Evolutionary conservation across 805 yeast genomes (phyloP), one percentile per base, ranked within the genome.

Genomic region (Sugiyamaella floridensis): DNA sequence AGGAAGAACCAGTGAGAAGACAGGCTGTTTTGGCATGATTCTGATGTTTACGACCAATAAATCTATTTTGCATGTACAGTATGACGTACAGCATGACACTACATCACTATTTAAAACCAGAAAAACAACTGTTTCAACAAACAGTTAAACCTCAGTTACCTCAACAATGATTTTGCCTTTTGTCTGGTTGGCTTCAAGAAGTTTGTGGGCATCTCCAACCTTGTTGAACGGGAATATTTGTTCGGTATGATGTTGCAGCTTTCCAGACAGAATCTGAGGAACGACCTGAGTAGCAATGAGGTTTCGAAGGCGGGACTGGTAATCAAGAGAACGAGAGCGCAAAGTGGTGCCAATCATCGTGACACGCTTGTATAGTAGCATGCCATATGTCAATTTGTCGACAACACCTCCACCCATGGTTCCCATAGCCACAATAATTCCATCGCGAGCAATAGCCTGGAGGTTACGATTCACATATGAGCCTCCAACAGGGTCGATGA

Each of bases 401-500:
- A 52, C 50, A 10, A 51, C 46, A 22, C 52, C 34, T 1, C 68
- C 70, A 37, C 61, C 51, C 60, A 66, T 51, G 9, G 58, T 44
- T 8, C 62, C 60, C 56, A 64, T 55, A 19, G 64, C 26, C 9
- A 65, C 71, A 1, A 64, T 34, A 2, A 64, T 52, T 15, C 68
- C 71, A 15, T 63, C 68, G 2, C 52, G 51, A 2, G 63, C 61
- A 12, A 61, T 52, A 19, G 58, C 56, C 4, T 57, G 59, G 4
- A 68, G 52, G 49, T 63, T 55, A 16, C 55, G 37, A 15, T 45
- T 44, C 15, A 67, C 60, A 43, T 60, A 59, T 1, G 54, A 50
- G 34, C 58, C 58, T 14, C 70, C 70, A 2, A 67, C 62, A 7
- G 68, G 61, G 43, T 68, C 72, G 11, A 70, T 55, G 16, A 66